Base-by-base conservation (phyloP, 257 asterid genomes). In the Mitragyna speciosa region DNA sequence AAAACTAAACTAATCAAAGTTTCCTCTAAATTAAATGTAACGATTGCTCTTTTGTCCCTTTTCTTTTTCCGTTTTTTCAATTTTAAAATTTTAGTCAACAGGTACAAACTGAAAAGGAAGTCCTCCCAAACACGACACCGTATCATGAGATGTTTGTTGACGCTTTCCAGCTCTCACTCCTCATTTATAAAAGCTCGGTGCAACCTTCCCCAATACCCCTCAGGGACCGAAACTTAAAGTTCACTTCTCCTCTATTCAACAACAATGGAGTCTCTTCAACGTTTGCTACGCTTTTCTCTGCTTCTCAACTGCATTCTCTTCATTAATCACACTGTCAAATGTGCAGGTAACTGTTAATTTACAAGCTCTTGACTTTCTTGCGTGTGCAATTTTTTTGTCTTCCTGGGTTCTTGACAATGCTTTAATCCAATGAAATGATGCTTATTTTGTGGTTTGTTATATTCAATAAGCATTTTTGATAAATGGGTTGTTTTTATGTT, bases 271-370 rank as follows among this genome's bases (percentile, higher is more conserved):
- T 87, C 84, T 79, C 80, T 88, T 75, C 59, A 78, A 66, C 87
- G 91, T n/a, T 76, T 70, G 52, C 78, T 92, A 75, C 67, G 90
- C 61, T 87, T 95, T 86, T 83, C 91, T 85, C 89, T 91, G 64
- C 85, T 93, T 4, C 72, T 84, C 16, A 89, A 81, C 84, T 86
- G 86, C 79, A 52, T 87, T 71, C 77, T 89, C 75, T 61, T 87
- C 88, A 75, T 79, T 61, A 67, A 58, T 41, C 81, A 51, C 30
- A 66, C 56, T 28, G 83, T 82, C 89, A 88, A 80, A 66, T 89
- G 92, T 80, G 95, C 88, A 75, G 98, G 98, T 93, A 84, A 83
- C 26, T 45, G 12, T 54, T 26, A 28, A 33, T 24, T 63, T 28
- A 14, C 64, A 10, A 22, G 58, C 2, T 5, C 61, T 36, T 52